Evolutionary conservation across 805 yeast genomes (phyloP).

Genomic region (Wickerhamomyces kurtzmanii): DNA sequence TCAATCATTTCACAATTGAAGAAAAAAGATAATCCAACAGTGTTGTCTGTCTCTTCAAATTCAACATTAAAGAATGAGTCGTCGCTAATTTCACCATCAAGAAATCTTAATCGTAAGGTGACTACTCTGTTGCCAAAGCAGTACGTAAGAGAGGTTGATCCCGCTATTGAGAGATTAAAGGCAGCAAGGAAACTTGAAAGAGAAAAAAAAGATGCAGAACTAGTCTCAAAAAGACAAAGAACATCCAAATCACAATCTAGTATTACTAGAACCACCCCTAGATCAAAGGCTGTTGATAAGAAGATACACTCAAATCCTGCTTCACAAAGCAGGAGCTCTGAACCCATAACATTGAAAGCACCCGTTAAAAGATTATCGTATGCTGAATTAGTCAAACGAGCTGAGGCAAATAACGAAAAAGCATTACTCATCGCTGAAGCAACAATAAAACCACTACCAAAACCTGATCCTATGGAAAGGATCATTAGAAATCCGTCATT

Average conservation of each 20-base stretch:
- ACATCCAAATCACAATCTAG: not conserved
- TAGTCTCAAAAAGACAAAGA: slow-evolving; percentile 12
- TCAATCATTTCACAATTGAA: too few relatives aligned
- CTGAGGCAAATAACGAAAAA: slow-evolving; percentile 28
- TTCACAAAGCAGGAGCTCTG: not conserved
- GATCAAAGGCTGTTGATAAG: not conserved
- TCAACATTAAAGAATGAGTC: too few relatives aligned
- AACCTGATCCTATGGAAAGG: too few relatives aligned
- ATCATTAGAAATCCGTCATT: too few relatives aligned
- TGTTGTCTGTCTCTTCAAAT: too few relatives aligned
- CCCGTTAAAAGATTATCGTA: slow-evolving; percentile 38
- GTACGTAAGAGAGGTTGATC: slow-evolving; percentile 37
- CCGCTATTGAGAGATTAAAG: slow-evolving; percentile 61
- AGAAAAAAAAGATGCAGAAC: slow-evolving; percentile 24
- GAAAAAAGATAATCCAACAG: too few relatives aligned
- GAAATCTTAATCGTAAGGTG: too few relatives aligned
- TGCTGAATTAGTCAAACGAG: slow-evolving; percentile 49
- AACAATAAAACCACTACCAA: slow-evolving; percentile 12
- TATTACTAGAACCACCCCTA: not conserved
- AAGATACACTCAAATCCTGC: not conserved
- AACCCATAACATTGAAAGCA: not conserved
- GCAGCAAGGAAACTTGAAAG: slow-evolving; percentile 54
- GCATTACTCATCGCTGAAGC: slow-evolving; percentile 1
- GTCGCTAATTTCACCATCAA: too few relatives aligned
- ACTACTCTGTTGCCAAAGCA: slow-evolving; percentile 17